These are phyloP conservation scores for Dendrobium catenatum DNA, from an alignment of 106 monocot species.

Conservation along the genomic window DNA sequence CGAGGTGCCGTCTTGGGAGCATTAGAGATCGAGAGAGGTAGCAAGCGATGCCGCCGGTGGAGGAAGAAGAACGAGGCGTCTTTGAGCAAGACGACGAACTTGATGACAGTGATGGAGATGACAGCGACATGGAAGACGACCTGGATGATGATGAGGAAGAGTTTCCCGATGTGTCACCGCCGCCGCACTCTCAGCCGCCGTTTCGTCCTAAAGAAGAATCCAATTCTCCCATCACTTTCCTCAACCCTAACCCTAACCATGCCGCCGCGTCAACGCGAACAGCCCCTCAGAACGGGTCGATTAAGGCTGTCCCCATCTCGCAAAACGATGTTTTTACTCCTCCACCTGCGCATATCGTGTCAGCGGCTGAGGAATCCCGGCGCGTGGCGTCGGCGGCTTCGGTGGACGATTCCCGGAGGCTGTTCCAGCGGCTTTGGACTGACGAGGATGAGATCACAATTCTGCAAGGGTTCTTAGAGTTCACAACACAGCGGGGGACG, in stretches of 20 bases:
- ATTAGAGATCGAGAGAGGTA: neutral
- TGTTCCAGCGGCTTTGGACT: conserved; percentile 93
- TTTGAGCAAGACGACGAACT: conserved; percentile 34
- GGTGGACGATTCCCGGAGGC: conserved; percentile 51
- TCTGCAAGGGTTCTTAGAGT: conserved; percentile 74
- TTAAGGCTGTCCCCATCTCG: neutral
- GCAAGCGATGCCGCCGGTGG: conserved; percentile 3
- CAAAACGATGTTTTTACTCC: neutral
- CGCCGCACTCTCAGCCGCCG: conserved; percentile 4
- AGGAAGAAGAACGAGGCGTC: conserved; percentile 1
- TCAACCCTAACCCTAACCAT: conserved; percentile 19
- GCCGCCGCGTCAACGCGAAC: neutral
- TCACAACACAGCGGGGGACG: conserved; percentile 72
- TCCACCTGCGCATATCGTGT: neutral
- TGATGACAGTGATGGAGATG: conserved; percentile 23
- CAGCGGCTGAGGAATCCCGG: neutral
- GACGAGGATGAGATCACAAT: conserved; percentile 94
- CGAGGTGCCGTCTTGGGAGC: neutral
- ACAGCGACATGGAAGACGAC: conserved; percentile 23
- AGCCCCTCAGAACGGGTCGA: conserved; percentile 21
- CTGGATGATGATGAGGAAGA: conserved; percentile 3
- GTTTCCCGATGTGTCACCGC: conserved; percentile 8
- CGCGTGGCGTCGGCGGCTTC: neutral
- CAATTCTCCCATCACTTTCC: neutral
- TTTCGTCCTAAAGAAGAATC: neutral